A percentile compares a stretch with the other conserved stretches of the same genome.
These are phyloP conservation scores for Immersiporthe knoxdaviesiana DNA, from an alignment of 2,329 filamentous ascomycete genomes.

Conservation along the genomic window DNA sequence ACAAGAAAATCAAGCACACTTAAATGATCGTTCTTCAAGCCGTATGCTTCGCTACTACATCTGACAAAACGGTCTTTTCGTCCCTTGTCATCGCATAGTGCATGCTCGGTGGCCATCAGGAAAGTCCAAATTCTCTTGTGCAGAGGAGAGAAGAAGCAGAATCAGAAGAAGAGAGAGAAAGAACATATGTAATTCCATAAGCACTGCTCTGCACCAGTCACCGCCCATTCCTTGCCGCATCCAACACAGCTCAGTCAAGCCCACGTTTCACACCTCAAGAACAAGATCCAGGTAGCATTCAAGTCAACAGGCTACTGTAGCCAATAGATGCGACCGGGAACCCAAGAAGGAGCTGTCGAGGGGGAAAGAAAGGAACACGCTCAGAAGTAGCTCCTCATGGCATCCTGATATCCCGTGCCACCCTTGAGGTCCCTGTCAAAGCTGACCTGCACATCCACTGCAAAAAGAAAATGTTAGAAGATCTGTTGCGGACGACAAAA, in stretches of 20 bases:
- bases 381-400: slow-evolving; percentile 78
- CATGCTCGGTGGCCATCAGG: not conserved
- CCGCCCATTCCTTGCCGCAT: not conserved
- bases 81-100: not conserved
- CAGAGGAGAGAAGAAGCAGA: not conserved
- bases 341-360: not conserved
- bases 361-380: not conserved
- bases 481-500: not conserved
- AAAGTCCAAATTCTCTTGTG: not conserved
- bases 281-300: not conserved
- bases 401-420: slow-evolving; percentile 77
- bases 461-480: not conserved
- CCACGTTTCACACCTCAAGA: not conserved
- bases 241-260: not conserved
- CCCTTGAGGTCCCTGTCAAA: slow-evolving; percentile 86
- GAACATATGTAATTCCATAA: not conserved
- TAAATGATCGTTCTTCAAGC: not conserved
- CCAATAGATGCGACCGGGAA: too few relatives aligned
- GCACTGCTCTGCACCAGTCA: not conserved
- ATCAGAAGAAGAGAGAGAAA: not conserved
- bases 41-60: not conserved
- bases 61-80: not conserved
- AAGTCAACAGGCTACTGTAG: not conserved
- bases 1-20: not conserved
- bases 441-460: slow-evolving; percentile 75